Conservation (phyloP, 805 yeast genomes). For the Groenewaldozyma tartarivorans region DNA sequence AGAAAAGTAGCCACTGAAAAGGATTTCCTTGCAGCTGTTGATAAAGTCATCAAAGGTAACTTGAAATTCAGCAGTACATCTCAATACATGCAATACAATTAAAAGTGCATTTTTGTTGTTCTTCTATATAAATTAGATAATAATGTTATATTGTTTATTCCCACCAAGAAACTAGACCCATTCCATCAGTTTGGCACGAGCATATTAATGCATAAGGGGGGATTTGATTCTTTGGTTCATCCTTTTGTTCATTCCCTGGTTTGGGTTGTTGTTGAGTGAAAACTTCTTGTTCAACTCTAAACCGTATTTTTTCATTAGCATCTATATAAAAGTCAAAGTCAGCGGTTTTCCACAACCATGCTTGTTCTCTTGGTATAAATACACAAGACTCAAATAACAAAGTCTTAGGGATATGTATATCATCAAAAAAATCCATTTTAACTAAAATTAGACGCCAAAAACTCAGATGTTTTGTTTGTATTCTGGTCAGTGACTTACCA, state of each 20-base stretch:
- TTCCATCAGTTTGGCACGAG: conserved; percentile 90
- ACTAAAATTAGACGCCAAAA: conserved; percentile 19
- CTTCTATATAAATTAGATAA: conserved; percentile 1
- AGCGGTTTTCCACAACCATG: conserved; percentile 83
- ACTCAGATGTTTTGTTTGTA: not conserved
- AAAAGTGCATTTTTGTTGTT: conserved; percentile 12
- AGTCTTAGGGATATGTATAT: conserved; percentile 77
- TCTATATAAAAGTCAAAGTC: conserved; percentile 70
- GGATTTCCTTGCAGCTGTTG: conserved; percentile 95
- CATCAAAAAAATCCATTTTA: conserved; percentile 81
- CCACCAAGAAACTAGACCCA: conserved; percentile 98
- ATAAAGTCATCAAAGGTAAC: conserved; percentile 96
- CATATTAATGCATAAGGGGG: conserved; percentile 84
- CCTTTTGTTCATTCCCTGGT: conserved; percentile 35
- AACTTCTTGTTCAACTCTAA: conserved; percentile 81
- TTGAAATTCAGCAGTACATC: conserved; percentile 95
- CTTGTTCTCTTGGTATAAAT: conserved; percentile 64
- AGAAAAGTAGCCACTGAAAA: conserved; percentile 97
- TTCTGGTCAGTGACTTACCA: conserved; percentile 17
- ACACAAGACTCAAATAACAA: conserved; percentile 70
- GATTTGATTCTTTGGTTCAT: conserved; percentile 19
- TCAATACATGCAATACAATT: conserved; percentile 97
- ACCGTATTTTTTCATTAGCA: conserved; percentile 82
- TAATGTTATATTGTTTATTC: conserved; percentile 32
- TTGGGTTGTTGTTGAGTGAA: conserved; percentile 78